Base-by-base conservation (phyloP, 164 flowering plant genomes). In the Berberis vulgaris region DNA sequence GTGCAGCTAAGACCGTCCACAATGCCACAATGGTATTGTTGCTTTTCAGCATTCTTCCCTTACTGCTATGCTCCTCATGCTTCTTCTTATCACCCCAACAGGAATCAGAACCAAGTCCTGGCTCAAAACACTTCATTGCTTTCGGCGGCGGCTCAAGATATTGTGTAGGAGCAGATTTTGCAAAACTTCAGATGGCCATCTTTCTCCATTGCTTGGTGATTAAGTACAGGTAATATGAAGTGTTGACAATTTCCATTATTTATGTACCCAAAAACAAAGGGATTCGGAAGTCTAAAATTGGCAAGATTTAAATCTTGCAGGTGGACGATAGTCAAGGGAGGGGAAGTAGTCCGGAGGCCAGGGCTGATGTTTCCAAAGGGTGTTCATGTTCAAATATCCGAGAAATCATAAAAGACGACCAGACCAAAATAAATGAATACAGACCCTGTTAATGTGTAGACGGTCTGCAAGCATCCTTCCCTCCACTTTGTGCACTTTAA, bases 281-380 rank as follows among this genome's bases (percentile, higher is more conserved):
- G 1, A 9, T 9, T 46, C 6, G 43, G 41, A 41, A 12, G 59
- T 39, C 43, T 56, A 11, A 56, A 56, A 43, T 56, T 41, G 6
- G 5, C 40, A 39, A n/a, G 1, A 40, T 39, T 40, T 38, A 3
- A 3, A 49, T 49, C 64, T 71, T 5, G 54, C 84, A 89, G 94
- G 77, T 87, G 87, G 90, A 45, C 67, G 67, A 54, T 78, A 52
- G 74, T 87, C 71, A 78, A 72, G 74, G 97, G 97, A 63, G 94
- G 97, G 67, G 65, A 90, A 26, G 81, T 80, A 59, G 67, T 83
- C 40, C 76, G 97, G 68, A 87, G 85, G 49, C 94, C 94, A 56
- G 97, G 92, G 57, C 72, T 90, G 63, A 83, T 83, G 65, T 90
- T 90, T 74, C 94, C 92, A 41, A 66, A 86, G 64, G 95, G 97